Conservation (phyloP, 129 eudicot species). For the Logfia minima region DNA sequence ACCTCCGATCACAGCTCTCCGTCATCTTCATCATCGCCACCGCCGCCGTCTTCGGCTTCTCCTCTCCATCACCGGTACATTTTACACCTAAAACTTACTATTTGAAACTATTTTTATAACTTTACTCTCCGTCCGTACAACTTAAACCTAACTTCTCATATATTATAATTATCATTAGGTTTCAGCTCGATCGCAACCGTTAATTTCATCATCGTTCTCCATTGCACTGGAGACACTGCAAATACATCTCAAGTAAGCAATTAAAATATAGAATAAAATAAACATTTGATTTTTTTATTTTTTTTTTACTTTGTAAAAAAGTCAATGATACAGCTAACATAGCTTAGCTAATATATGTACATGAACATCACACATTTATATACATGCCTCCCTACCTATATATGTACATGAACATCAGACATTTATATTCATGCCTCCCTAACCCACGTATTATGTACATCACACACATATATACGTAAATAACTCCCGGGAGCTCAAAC, state of each 20-base stretch:
- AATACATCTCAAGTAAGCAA: conserved; percentile 48
- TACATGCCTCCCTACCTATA: too few relatives aligned
- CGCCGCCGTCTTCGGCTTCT: conserved; percentile 24
- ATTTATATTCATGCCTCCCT: too few relatives aligned
- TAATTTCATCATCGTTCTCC: conserved; percentile 49
- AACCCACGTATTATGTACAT: too few relatives aligned
- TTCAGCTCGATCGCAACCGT: conserved; percentile 28
- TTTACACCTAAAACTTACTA: not conserved
- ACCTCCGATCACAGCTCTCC: conserved; percentile 6
- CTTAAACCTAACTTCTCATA: conserved; percentile 31
- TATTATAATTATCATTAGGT: conserved; percentile 25
- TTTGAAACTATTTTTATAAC: not conserved
- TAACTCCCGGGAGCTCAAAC: too few relatives aligned
- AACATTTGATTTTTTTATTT: too few relatives aligned
- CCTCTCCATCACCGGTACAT: conserved; percentile 33
- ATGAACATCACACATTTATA: too few relatives aligned
- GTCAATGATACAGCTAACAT: too few relatives aligned
- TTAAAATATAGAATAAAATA: too few relatives aligned
- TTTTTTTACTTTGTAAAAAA: too few relatives aligned
- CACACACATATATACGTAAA: too few relatives aligned
- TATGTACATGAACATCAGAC: too few relatives aligned
- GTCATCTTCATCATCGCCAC: conserved; percentile 30
- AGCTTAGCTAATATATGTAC: too few relatives aligned
- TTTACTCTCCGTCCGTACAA: conserved; percentile 5
- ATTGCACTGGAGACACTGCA: conserved; percentile 64